Conservation (phyloP, 257 asterid genomes). For the Apocynum venetum region DNA sequence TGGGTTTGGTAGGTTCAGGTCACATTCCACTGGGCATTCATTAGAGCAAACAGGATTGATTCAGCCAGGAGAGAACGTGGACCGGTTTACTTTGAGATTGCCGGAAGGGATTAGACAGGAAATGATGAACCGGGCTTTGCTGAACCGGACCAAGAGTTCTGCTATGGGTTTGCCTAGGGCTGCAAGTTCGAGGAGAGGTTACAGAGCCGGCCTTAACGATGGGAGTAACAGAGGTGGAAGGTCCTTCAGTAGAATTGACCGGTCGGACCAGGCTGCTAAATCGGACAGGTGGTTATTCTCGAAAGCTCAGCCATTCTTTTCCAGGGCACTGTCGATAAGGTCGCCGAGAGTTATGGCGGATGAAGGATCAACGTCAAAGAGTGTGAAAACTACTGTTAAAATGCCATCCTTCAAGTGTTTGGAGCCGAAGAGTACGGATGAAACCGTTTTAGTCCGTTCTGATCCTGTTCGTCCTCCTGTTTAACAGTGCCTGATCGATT, state of each 20-base stretch:
- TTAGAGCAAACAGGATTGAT: conserved; percentile 66
- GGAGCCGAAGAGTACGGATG: conserved; percentile 60
- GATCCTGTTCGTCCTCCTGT: conserved; percentile 41
- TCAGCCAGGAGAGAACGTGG: conserved; percentile 60
- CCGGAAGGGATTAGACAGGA: conserved; percentile 64
- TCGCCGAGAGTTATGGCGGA: conserved; percentile 50
- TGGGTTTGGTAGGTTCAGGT: conserved; percentile 51
- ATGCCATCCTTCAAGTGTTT: conserved; percentile 66
- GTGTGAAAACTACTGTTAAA: conserved; percentile 29
- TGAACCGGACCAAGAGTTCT: conserved; percentile 49
- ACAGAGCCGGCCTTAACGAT: conserved; percentile 41
- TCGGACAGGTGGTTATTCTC: conserved; percentile 66
- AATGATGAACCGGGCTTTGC: conserved; percentile 56
- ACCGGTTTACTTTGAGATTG: conserved; percentile 66
- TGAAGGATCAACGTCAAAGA: conserved; percentile 37
- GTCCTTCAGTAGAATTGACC: conserved; percentile 34
- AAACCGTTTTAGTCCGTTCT: conserved; percentile 28
- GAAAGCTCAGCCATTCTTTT: conserved; percentile 27
- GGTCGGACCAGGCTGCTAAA: conserved; percentile 32
- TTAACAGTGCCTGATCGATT: background rate
- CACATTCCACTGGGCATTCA: conserved; percentile 93
- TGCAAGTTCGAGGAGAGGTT: conserved; percentile 46
- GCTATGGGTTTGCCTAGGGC: conserved; percentile 34
- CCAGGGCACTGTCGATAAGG: conserved; percentile 50
- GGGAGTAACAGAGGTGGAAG: conserved; percentile 48